Evolutionary conservation across 2,329 filamentous ascomycete species (phyloP).

Genomic region (Amauroascus verrucosus): DNA sequence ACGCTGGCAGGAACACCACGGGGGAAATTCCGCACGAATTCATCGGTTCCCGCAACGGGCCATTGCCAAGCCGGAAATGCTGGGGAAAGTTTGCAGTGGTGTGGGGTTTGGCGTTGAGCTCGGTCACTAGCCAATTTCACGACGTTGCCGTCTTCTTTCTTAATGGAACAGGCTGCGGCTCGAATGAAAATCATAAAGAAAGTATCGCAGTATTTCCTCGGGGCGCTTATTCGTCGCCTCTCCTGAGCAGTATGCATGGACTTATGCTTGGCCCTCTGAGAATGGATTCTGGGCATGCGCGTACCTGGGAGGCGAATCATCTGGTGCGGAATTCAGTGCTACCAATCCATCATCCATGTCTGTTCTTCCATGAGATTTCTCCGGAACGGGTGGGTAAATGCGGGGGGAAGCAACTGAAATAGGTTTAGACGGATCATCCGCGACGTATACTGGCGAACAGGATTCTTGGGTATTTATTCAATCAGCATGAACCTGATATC

Average conservation of each 20-base stretch:
- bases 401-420: not conserved
- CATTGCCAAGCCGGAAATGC: slow-evolving; percentile 2
- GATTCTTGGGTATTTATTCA: slow-evolving; percentile 4
- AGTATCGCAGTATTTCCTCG: too few relatives aligned
- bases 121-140: not conserved
- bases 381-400: slow-evolving; percentile 1
- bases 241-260: not conserved
- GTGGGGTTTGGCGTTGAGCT: slow-evolving; percentile 4
- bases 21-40: slow-evolving; percentile 6
- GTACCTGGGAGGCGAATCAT: not conserved
- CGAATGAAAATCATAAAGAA: not conserved
- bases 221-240: too few relatives aligned
- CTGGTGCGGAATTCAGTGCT: not conserved
- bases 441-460: not conserved
- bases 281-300: not conserved
- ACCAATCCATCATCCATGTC: not conserved
- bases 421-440: not conserved
- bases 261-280: not conserved
- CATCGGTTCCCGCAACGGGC: not conserved
- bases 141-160: not conserved
- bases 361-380: not conserved
- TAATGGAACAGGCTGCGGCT: too few relatives aligned
- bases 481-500: not conserved
- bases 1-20: not conserved
- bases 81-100: not conserved